Base-by-base conservation (phyloP, 2,329 filamentous ascomycete genomes). In the Ceratocystis diversiconidia region DNA sequence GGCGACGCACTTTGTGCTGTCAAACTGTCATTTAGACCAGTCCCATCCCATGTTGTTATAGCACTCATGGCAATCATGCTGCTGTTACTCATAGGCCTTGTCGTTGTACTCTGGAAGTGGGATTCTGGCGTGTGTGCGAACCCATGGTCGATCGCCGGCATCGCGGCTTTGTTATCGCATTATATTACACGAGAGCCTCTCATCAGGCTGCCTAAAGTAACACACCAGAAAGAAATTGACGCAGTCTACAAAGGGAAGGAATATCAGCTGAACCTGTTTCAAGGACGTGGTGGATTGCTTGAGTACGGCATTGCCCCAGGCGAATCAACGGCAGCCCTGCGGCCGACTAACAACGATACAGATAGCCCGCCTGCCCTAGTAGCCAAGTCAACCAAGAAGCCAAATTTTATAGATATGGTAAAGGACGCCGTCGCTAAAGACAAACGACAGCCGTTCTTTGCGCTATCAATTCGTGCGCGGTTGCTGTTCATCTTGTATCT, bases 281-380 rank as follows among this genome's bases (percentile, higher is more conserved):
- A 59, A 46, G 64, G 61, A 5, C 60, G 64, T 19, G 60, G 60
- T 15, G 66, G 61, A 0, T 25, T 63, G 1, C 25, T 52, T 12
- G 64, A 68, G 32, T 68, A 68, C 28, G 66, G 66, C 30, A 66
- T 68, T 19, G 55, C 64, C 5, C 66, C 66, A 1, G 15, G 59
- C 28, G 64, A 63, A 22, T 60, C 63, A 28, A 60, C 57, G n/a
- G 66, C 46, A 2, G 57, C 32, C 15, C 32, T 63, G 25, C 36
- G 46, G n/a, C 52, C 65, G n/a, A 65, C 41, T 10, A 48, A 67
- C 6, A 50, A 67, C 12, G 59, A 61, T 22, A 22, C 22, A 19
- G 28, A 28, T 7, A 36, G 17, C 61, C n/a, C 12, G 43, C 28
- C 7, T 22, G 15, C 43, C 17, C 25, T 7, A 6, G 12, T n/a